These are phyloP conservation scores for Rutstroemia sp. DNA, from an alignment of 2,329 filamentous ascomycete species.

Conservation along the genomic window DNA sequence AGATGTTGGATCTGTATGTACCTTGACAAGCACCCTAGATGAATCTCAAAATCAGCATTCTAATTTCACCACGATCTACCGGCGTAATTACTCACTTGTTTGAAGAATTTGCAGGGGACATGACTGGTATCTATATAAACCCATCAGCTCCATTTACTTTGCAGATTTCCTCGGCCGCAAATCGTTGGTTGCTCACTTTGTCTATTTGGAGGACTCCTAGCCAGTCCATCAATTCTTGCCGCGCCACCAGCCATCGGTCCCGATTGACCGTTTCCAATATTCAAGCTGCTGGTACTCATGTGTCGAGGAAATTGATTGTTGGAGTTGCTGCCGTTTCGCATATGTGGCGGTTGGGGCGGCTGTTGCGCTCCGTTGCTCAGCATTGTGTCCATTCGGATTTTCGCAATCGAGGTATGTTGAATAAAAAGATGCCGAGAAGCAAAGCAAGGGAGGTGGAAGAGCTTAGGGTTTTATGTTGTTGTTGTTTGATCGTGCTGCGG, in stretches of 20 bases:
- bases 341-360: constrained; percentile 6
- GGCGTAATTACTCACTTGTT: not conserved
- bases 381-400: constrained; percentile 4
- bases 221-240: constrained; percentile 4
- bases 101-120: constrained; percentile 12
- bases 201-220: constrained; percentile 9
- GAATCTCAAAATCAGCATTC: not conserved
- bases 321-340: constrained; percentile 8
- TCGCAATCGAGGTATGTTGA: not conserved
- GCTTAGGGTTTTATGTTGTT: not conserved
- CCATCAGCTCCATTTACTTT: not conserved
- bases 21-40: constrained; percentile 11
- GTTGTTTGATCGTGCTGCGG: not conserved
- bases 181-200: constrained; percentile 7
- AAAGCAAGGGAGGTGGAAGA: not conserved
- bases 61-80: not conserved
- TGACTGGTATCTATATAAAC: constrained; percentile 7
- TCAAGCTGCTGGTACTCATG: constrained; percentile 9
- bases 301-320: constrained; percentile 9
- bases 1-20: not conserved
- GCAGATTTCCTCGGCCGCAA: not conserved
- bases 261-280: constrained; percentile 7
- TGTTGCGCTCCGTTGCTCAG: constrained; percentile 7
- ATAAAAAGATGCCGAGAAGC: not conserved
- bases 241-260: not conserved